Percentiles rank a stretch among this genome's conserved stretches.
Evolutionary conservation across 768 basidiomycete genomes (phyloP).

Genomic region (Russula dissimulans): DNA sequence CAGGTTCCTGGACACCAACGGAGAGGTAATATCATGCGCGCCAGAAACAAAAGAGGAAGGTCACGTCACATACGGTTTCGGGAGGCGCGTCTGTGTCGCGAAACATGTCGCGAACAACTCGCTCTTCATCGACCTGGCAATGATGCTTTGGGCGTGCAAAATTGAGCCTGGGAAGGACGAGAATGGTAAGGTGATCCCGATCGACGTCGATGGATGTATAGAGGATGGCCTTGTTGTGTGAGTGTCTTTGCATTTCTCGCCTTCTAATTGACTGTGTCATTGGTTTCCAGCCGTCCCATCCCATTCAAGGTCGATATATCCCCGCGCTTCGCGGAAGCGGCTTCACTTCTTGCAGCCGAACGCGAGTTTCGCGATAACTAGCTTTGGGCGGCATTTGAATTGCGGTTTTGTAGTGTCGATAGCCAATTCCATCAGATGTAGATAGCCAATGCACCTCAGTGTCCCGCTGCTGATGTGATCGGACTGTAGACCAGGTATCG

Average conservation of each 20-base stretch:
- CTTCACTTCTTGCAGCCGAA: background rate
- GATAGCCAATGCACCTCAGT: no score
- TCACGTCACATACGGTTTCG: constrained; percentile 15
- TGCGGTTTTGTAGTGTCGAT: background rate
- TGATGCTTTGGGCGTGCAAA: constrained; percentile 11
- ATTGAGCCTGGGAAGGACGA: constrained; percentile 5
- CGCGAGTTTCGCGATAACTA: background rate
- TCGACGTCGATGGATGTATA: constrained; percentile 14
- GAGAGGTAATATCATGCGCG: background rate
- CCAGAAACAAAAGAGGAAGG: constrained; percentile 16
- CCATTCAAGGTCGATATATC: constrained; percentile 7
- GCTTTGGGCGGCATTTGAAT: background rate
- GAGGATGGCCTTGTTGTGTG: constrained; percentile 16
- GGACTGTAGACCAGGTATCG: no score
- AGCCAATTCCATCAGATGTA: background rate
- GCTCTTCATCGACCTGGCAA: constrained; percentile 15
- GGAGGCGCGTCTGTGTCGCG: constrained; percentile 12
- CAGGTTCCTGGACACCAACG: constrained; percentile 1
- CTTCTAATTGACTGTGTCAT: background rate
- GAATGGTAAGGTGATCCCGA: constrained; percentile 1
- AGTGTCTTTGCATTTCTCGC: background rate
- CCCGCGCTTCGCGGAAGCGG: constrained; percentile 15
- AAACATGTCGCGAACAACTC: constrained; percentile 16
- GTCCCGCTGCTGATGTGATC: background rate
- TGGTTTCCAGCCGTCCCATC: constrained; percentile 4